These are phyloP conservation scores for Chimonanthus salicifolius DNA, from an alignment of 164 flowering plant species.

Conservation along the genomic window DNA sequence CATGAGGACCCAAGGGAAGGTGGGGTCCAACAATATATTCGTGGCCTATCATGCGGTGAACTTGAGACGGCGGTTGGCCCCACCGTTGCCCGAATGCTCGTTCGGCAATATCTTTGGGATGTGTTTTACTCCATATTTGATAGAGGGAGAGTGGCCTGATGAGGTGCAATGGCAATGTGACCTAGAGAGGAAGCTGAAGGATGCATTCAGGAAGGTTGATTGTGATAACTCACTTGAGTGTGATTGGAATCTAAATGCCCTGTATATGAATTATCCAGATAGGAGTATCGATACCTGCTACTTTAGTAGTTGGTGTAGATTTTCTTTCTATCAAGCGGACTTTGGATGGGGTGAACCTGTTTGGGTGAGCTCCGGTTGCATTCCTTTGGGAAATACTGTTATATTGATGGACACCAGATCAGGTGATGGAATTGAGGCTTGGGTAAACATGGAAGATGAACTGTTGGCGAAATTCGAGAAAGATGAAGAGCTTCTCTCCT, in stretches of 20 bases:
- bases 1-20: background rate
- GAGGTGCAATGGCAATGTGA: background rate
- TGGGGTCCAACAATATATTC: background rate
- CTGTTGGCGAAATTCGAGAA: background rate
- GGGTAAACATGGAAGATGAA: background rate
- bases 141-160: background rate
- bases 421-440: constrained; percentile 2
- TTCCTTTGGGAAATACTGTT: background rate
- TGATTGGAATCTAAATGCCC: too few species aligned
- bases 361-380: background rate
- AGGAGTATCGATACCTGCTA: too few species aligned
- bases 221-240: background rate
- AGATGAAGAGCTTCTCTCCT: background rate
- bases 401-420: background rate
- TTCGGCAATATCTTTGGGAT: constrained; percentile 13
- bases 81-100: constrained; percentile 15
- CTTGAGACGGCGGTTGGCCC: constrained; percentile 15
- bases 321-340: background rate
- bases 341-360: too few species aligned
- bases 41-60: constrained; percentile 14
- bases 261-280: too few species aligned
- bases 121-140: background rate
- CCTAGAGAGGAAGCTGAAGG: constrained; percentile 1
- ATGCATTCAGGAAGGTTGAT: constrained; percentile 4
- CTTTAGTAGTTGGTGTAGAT: background rate